Base-by-base conservation (phyloP, 768 basidiomycete species). In the Hericium erinaceus region DNA sequence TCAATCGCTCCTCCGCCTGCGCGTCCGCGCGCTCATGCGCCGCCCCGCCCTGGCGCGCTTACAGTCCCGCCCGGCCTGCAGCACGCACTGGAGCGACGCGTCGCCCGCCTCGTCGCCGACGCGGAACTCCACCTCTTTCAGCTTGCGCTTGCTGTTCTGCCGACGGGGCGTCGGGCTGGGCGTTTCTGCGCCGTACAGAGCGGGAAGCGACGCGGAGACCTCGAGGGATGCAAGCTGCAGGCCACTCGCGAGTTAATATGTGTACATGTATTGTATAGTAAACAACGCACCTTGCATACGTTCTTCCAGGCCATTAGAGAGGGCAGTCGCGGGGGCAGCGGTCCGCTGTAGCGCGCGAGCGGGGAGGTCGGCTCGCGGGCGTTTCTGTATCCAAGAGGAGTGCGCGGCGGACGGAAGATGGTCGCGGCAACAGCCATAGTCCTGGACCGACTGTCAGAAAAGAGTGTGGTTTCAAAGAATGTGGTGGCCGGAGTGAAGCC, bases 341-440 rank as follows among this genome's bases (percentile, higher is more conserved):
- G 51, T 20, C 20, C 49, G 48, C 52, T 56, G 50, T 57, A 59
- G 18, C 52, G 57, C 6, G 52, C 61, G n/a, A 59, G 55, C 20
- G 61, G 61, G 5, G 61, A 61, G 7, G 53, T 8, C 12, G 58
- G 61, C 37, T 61, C 58, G 16, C 48, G 20, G 10, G 49, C 33
- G 13, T 33, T 16, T 39, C 56, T 61, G 55, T 52, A 59, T 24
- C 28, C 33, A 22, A 40, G 54, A n/a, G 61, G 61, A 9, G 61
- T 61, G 13, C 58, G 51, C 10, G 61, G 61, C 2, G 58, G 52
- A 2, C 54, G 41, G 58, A 59, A 59, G n/a, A 50, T 50, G 37
- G 48, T 37, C 44, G 40, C 37, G 52, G 26, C 33, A 37, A 56
- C 12, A 28, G 38, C 18, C 28, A 24, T 38, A 39, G 50, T 56